Evolutionary conservation across 2,329 filamentous ascomycete species (phyloP), one percentile per base, ranked within the genome.

Genomic region (Bipolaris victoriae): DNA sequence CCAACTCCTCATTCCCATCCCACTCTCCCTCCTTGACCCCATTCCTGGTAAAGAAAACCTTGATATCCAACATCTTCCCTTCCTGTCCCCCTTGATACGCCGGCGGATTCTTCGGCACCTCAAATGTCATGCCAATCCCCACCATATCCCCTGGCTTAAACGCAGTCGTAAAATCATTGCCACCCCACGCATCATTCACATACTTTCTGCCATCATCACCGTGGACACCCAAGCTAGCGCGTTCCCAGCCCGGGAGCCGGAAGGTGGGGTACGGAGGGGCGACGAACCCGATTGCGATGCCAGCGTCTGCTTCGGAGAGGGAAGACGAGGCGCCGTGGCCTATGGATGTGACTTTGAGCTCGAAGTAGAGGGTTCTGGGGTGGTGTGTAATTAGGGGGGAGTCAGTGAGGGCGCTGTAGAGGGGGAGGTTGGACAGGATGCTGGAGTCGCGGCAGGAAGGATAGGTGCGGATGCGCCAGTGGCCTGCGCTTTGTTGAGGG

Each of bases 221-320:
- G 72, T 94, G 91, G n/a, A 94, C 86, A 1, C 82, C 91, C 13
- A 93, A 69, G 61, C 86, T 89, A 16, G 85, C 90, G 33, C 90
- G 84, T 71, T 95, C 89, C 91, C 90, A 94, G 1, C 91, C 91
- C 0, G 91, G 91, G 58, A 93, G 83, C 7, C 91, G 84, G 79
- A 91, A 94, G 0, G 83, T 81, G 6, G 91, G 91, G 70, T 92
- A 94, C 7, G 91, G 91, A 46, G 89, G 84, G 1, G 90, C 90
- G 0, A 84, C 79, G 73, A 87, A 92, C 9, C 91, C 91, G 9
- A 94, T 71, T 0, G 87, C 89, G 1, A 93, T 78, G 37, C 84
- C 83, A 4, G 82, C 82, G 13, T 83, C 79, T 52, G 80, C 79
- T 49, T 76, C 76, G 2, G 75, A 64, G 1, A 74, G 56, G 0